phyloP scores from a whole-genome alignment of 2,329 filamentous ascomycete species.

The Pseudogymnoascus sp. region DNA sequence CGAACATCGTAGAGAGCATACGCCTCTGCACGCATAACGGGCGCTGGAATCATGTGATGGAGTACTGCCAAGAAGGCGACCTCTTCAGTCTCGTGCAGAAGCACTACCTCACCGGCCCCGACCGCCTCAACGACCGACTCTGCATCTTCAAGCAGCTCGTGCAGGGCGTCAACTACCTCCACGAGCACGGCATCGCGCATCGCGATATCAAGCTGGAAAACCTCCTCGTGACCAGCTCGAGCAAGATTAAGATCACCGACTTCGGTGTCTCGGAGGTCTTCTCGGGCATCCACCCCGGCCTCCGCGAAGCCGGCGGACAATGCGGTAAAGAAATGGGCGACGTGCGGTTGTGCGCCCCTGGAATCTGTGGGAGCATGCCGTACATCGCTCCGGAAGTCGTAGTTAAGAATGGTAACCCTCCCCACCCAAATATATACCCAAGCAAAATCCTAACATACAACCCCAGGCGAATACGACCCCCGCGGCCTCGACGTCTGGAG shows the following conservation, averaged over 20 bases:
- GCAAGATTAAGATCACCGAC: constrained; percentile 82
- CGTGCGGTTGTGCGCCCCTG: constrained; percentile 63
- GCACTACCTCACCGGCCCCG: constrained; percentile 55
- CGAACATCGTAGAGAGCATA: constrained; percentile 77
- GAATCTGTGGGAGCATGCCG: constrained; percentile 75
- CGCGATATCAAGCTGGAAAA: constrained; percentile 90
- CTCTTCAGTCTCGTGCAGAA: constrained; percentile 67
- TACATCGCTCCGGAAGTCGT: constrained; percentile 85
- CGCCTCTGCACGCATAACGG: constrained; percentile 65
- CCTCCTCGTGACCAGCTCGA: constrained; percentile 66
- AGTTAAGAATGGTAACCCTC: constrained; percentile 47
- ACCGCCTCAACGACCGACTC: constrained; percentile 59
- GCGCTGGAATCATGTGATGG: constrained; percentile 88
- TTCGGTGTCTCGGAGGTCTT: constrained; percentile 88
- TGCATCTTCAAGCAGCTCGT: constrained; percentile 88
- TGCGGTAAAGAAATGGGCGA: constrained; percentile 67
- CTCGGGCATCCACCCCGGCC: constrained; percentile 68
- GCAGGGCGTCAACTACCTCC: constrained; percentile 73
- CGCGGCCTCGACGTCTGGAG: constrained; percentile 80
- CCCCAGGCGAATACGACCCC: constrained; percentile 54
- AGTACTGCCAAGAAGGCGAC: constrained; percentile 78
- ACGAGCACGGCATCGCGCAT: constrained; percentile 77
- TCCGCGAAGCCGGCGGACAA: constrained; percentile 62
- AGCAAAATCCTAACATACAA: constrained; percentile 11
- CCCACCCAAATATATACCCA: constrained; percentile 18